Evolutionary conservation across 1,284 basidiomycete species (phyloP).

Genomic region (Fomitopsis betulina): DNA sequence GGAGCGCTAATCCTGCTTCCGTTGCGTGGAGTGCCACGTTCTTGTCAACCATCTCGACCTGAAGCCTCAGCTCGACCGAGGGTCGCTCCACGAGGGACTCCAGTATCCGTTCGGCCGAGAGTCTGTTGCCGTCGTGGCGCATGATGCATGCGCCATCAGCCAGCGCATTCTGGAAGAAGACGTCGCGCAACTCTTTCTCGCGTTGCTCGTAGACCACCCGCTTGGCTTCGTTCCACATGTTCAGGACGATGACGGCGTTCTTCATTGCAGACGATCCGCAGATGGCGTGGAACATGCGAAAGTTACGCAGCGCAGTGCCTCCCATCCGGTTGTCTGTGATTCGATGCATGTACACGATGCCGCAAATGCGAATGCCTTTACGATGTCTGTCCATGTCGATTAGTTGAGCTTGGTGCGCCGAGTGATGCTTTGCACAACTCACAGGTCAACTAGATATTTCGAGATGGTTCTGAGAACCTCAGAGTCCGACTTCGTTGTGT

Average conservation of each 20-base stretch:
- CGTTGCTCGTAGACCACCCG: constrained; percentile 6
- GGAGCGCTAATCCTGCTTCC: constrained; percentile 7
- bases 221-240: constrained; percentile 44
- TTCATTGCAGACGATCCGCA: constrained; percentile 12
- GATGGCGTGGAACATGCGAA: constrained; percentile 15
- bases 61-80: constrained; percentile 8
- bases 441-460: constrained; percentile 9
- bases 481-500: constrained; percentile 24
- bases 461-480: constrained; percentile 23
- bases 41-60: constrained; percentile 12
- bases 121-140: constrained; percentile 12
- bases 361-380: constrained; percentile 3
- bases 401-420: not conserved
- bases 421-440: not conserved
- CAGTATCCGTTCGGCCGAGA: constrained; percentile 14
- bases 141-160: constrained; percentile 15
- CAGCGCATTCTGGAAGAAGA: constrained; percentile 18
- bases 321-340: constrained; percentile 18
- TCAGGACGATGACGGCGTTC: constrained; percentile 43
- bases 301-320: constrained; percentile 14
- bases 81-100: constrained; percentile 1
- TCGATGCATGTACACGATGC: constrained; percentile 17
- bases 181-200: constrained; percentile 12
- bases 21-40: constrained; percentile 2
- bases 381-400: constrained; percentile 5